These are phyloP conservation scores for Acacia confusa DNA, from an alignment of 306 rosid genomes.

Conservation along the genomic window DNA sequence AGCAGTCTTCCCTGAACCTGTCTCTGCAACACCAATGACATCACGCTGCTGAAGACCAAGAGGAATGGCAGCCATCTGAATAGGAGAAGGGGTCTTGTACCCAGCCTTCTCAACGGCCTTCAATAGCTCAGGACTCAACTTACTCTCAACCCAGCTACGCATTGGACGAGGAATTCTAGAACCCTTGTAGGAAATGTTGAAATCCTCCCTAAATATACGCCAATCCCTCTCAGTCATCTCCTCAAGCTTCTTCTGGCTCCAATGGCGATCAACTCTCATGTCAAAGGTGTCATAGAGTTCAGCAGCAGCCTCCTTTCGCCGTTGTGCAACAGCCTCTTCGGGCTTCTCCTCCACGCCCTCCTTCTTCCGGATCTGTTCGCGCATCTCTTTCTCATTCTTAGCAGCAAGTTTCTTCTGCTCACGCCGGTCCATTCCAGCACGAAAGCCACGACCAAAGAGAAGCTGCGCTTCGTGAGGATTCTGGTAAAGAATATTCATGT, in stretches of 20 bases:
- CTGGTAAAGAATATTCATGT: background rate
- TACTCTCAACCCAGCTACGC: background rate
- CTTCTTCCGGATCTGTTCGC: background rate
- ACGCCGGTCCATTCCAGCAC: background rate
- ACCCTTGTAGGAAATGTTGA: background rate
- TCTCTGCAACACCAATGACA: background rate
- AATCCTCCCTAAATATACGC: slow-evolving; percentile 3
- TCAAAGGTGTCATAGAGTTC: background rate
- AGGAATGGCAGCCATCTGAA: background rate
- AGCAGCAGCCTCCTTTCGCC: slow-evolving; percentile 4
- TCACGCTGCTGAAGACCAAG: background rate
- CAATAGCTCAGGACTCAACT: background rate
- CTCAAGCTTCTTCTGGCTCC: slow-evolving; percentile 1
- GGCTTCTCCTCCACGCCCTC: slow-evolving; percentile 4
- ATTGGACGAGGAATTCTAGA: background rate
- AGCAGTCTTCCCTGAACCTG: background rate
- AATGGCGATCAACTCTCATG: background rate
- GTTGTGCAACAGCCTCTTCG: background rate
- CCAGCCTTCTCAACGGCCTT: slow-evolving; percentile 5
- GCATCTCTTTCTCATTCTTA: background rate
- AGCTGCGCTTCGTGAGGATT: background rate
- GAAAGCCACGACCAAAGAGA: background rate
- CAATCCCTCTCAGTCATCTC: slow-evolving; percentile 1
- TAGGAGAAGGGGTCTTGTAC: background rate
- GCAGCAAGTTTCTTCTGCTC: background rate